Percentiles rank a stretch among this genome's conserved stretches.
phyloP scores from a whole-genome alignment of 441 rosid genomes.

The Arabidopsis lyrata region DNA sequence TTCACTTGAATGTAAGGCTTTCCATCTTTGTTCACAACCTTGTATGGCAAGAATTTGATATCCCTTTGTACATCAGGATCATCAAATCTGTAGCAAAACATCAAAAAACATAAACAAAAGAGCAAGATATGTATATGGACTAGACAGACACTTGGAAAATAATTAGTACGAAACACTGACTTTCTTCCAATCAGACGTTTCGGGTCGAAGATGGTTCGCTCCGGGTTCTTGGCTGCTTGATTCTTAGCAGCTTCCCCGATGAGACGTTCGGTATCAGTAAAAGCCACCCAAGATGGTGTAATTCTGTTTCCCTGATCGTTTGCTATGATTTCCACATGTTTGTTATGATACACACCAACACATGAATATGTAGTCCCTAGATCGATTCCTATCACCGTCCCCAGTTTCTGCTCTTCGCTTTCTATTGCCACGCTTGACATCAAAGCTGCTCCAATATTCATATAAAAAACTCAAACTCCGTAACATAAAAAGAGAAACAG shows the following conservation, averaged over 20 bases:
- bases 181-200: constrained; percentile 66
- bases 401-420: constrained; percentile 45
- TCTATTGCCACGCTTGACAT: constrained; percentile 43
- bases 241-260: constrained; percentile 70
- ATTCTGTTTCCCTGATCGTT: constrained; percentile 75
- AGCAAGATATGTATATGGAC: not conserved
- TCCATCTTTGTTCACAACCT: constrained; percentile 60
- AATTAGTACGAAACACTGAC: constrained; percentile 40
- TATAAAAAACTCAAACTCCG: not conserved
- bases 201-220: constrained; percentile 57
- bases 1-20: constrained; percentile 65
- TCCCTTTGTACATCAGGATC: constrained; percentile 66
- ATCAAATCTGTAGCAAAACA: constrained; percentile 51
- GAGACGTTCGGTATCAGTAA: constrained; percentile 62
- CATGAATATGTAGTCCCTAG: constrained; percentile 70
- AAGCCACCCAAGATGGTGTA: constrained; percentile 75
- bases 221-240: constrained; percentile 60
- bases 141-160: not conserved
- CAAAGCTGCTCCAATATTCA: constrained; percentile 38
- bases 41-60: constrained; percentile 60
- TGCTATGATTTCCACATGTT: constrained; percentile 62
- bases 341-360: constrained; percentile 58
- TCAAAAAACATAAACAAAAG: not conserved
- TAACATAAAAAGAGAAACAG: not conserved
- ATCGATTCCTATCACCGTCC: constrained; percentile 67